Percentiles rank a stretch among this genome's conserved stretches.
These are phyloP conservation scores for Torulaspora franciscae DNA, from an alignment of 805 yeast genomes.

Conservation along the genomic window DNA sequence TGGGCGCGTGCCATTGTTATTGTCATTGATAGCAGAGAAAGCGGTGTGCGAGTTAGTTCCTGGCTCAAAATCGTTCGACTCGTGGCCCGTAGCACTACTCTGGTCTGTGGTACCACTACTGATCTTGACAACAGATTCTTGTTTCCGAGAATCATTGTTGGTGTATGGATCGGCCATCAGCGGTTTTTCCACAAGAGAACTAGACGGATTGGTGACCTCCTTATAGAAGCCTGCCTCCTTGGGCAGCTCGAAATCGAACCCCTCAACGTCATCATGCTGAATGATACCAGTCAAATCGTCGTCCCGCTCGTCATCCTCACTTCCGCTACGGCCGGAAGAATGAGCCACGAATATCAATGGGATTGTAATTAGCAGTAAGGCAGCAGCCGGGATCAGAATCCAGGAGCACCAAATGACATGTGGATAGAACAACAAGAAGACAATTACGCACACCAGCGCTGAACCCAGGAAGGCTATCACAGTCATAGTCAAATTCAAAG, in stretches of 20 bases:
- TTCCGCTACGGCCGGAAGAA: conserved; percentile 14
- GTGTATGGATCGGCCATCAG: conserved; percentile 10
- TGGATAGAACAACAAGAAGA: conserved; percentile 58
- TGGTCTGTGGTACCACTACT: conserved; percentile 15
- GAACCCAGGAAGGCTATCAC: conserved; percentile 50
- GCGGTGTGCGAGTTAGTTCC: conserved; percentile 15
- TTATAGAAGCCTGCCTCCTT: conserved; percentile 4
- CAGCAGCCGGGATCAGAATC: conserved; percentile 65
- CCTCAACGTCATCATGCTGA: conserved; percentile 9
- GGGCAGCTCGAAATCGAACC: conserved; percentile 8
- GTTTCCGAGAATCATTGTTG: conserved; percentile 6
- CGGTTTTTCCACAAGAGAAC: conserved; percentile 10
- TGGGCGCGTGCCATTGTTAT: background rate
- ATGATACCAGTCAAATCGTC: conserved; percentile 15
- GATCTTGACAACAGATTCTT: conserved; percentile 10
- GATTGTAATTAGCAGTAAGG: conserved; percentile 46
- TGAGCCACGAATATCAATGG: conserved; percentile 46
- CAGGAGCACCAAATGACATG: conserved; percentile 67
- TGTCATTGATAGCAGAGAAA: conserved; percentile 24
- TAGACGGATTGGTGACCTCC: conserved; percentile 7
- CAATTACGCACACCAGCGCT: conserved; percentile 50
- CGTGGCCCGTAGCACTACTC: conserved; percentile 7
- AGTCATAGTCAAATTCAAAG: conserved; percentile 43
- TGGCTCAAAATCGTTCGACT: conserved; percentile 7
- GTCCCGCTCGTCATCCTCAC: conserved; percentile 22